phyloP scores from a whole-genome alignment of 345 rosid species.

The Salix dunnii region DNA sequence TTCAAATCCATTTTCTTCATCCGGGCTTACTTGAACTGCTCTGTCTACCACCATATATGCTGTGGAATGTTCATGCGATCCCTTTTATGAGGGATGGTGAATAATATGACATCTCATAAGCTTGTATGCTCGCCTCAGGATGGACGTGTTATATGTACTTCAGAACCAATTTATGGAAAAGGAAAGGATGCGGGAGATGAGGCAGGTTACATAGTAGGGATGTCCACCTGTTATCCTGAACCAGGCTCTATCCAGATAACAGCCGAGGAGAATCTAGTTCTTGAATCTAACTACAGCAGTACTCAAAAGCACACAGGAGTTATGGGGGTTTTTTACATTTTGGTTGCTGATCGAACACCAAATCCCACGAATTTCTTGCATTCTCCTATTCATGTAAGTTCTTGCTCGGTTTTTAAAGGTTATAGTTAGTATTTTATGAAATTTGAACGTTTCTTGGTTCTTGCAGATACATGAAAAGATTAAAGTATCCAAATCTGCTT shows the following conservation, averaged over 20 bases:
- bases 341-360: constrained; percentile 55
- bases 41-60: background rate
- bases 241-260: constrained; percentile 59
- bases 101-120: background rate
- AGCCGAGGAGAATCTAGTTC: constrained; percentile 52
- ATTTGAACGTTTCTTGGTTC: background rate
- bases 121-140: constrained; percentile 37
- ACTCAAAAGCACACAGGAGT: constrained; percentile 60
- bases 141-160: constrained; percentile 56
- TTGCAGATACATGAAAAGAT: constrained; percentile 21
- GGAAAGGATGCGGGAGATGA: constrained; percentile 83
- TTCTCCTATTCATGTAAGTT: constrained; percentile 34
- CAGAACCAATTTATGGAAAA: constrained; percentile 56
- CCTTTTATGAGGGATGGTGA: background rate
- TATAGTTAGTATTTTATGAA: too few species aligned
- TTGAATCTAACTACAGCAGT: constrained; percentile 66
- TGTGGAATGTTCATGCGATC: background rate
- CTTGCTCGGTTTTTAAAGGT: background rate
- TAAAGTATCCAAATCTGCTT: constrained; percentile 1
- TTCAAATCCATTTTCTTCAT: background rate
- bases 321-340: constrained; percentile 75
- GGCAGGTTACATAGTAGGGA: constrained; percentile 84
- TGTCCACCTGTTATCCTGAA: constrained; percentile 79
- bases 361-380: constrained; percentile 14
- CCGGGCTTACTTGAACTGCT: background rate